phyloP scores from a whole-genome alignment of 192 early-diverging fungal species.

The Coemansia aciculifera region DNA sequence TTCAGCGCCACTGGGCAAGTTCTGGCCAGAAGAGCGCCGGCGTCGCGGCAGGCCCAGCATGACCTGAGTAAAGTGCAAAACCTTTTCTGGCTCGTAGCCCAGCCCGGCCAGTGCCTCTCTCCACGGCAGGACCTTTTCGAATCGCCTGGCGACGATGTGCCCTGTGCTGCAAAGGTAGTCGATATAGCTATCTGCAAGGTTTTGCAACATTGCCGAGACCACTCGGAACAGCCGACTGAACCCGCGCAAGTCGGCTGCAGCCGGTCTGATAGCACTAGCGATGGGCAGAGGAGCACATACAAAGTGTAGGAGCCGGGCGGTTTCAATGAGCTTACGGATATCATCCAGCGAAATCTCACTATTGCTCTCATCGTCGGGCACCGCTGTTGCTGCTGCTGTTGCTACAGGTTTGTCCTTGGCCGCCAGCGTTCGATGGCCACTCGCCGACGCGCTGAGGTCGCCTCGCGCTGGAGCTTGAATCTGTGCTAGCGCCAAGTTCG shows the following conservation, averaged over 20 bases:
- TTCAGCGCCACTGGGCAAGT: not conserved
- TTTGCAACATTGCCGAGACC: constrained; percentile 52
- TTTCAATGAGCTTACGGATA: constrained; percentile 49
- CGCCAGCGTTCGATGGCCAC: not conserved
- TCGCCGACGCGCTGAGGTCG: constrained; percentile 8
- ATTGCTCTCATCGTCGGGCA: not conserved
- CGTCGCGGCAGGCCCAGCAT: constrained; percentile 18
- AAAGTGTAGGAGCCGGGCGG: constrained; percentile 49
- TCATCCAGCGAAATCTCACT: constrained; percentile 41
- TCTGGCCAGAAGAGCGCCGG: constrained; percentile 9
- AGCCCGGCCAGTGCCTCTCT: constrained; percentile 33
- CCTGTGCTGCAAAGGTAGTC: constrained; percentile 54
- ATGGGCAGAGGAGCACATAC: constrained; percentile 52
- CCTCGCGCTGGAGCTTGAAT: constrained; percentile 32
- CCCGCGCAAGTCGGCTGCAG: constrained; percentile 28
- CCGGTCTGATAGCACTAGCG: constrained; percentile 33
- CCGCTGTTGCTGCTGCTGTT: not conserved
- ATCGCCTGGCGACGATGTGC: constrained; percentile 42
- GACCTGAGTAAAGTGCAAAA: constrained; percentile 22
- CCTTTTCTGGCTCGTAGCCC: constrained; percentile 32
- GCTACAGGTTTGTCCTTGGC: constrained; percentile 5
- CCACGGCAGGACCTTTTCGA: constrained; percentile 38
- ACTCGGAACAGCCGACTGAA: constrained; percentile 40
- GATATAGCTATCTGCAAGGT: constrained; percentile 52
- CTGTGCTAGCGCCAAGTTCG: not conserved